Evolutionary conservation across 257 asterid genomes (phyloP).

Genomic region (Ballota nigra): DNA sequence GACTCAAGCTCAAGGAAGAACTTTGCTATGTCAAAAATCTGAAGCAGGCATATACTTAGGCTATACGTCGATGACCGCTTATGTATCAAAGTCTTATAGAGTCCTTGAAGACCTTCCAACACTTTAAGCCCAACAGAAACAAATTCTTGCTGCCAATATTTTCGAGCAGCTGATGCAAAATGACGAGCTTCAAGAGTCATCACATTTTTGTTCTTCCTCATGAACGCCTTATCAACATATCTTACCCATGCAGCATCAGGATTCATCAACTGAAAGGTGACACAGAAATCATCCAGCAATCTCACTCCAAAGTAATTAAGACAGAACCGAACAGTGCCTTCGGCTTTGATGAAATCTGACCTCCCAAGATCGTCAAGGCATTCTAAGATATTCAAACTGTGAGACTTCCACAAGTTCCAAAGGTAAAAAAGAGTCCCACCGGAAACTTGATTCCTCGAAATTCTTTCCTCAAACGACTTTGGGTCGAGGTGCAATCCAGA

Average conservation of each 20-base stretch:
- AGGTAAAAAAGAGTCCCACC: conserved; percentile 37
- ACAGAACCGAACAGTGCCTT: conserved; percentile 29
- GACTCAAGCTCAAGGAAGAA: conserved; percentile 29
- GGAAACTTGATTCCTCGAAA: conserved; percentile 34
- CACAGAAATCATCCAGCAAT: conserved; percentile 9
- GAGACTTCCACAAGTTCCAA: conserved; percentile 46
- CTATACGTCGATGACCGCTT: conserved; percentile 20
- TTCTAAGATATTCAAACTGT: conserved; percentile 24
- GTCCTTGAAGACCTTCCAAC: conserved; percentile 36
- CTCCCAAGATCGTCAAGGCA: conserved; percentile 33
- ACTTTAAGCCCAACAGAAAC: conserved; percentile 41
- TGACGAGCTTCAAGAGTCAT: conserved; percentile 33
- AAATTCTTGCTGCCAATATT: conserved; percentile 40
- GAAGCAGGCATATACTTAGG: conserved; percentile 34
- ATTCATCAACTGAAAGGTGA: conserved; percentile 34
- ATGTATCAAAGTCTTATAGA: conserved; percentile 7
- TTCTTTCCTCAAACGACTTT: conserved; percentile 22
- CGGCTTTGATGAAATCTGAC: background rate
- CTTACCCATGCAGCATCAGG: conserved; percentile 53
- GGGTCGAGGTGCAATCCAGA: conserved; percentile 19
- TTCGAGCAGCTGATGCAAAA: conserved; percentile 42
- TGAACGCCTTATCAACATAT: conserved; percentile 26
- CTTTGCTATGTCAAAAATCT: conserved; percentile 33
- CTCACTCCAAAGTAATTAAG: conserved; percentile 55
- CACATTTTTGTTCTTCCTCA: conserved; percentile 18